Evolutionary conservation across 805 yeast species (phyloP).

Genomic region (Kuraishia ogatae): DNA sequence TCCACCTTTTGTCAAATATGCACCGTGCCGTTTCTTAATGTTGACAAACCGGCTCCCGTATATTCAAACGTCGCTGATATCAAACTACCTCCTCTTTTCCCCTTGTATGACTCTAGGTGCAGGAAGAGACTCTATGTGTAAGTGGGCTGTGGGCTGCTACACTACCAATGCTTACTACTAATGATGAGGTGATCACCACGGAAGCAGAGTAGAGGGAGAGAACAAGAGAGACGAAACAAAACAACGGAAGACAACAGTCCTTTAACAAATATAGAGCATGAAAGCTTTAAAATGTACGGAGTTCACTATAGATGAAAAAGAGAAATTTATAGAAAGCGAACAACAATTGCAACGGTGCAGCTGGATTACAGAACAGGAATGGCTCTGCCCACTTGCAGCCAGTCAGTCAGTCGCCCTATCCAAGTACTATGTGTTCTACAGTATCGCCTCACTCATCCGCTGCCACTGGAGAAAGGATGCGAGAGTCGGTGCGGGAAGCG

Average conservation of each 20-base stretch:
- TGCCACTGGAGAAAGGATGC: too few relatives aligned
- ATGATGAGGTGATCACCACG: background rate
- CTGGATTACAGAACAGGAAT: too few relatives aligned
- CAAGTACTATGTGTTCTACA: too few relatives aligned
- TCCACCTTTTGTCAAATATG: background rate
- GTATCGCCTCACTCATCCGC: too few relatives aligned
- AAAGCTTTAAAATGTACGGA: too few relatives aligned
- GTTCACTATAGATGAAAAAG: too few relatives aligned
- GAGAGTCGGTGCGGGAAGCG: too few relatives aligned
- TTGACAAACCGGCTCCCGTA: background rate
- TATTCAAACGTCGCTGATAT: background rate
- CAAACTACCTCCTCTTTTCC: background rate
- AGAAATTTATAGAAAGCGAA: too few relatives aligned
- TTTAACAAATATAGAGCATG: too few relatives aligned
- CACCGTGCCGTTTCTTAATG: background rate
- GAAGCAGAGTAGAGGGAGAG: background rate
- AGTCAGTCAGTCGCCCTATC: too few relatives aligned
- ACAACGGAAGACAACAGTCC: slow-evolving; percentile 1
- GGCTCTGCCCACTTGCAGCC: background rate
- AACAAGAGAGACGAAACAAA: background rate
- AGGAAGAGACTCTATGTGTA: background rate
- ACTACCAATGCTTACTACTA: background rate
- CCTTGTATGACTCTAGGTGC: background rate
- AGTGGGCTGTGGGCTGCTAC: background rate
- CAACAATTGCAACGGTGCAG: too few relatives aligned